Evolutionary conservation across 2,329 filamentous ascomycete genomes (phyloP).

Genomic region (Pyrenophora tritici-repentis): DNA sequence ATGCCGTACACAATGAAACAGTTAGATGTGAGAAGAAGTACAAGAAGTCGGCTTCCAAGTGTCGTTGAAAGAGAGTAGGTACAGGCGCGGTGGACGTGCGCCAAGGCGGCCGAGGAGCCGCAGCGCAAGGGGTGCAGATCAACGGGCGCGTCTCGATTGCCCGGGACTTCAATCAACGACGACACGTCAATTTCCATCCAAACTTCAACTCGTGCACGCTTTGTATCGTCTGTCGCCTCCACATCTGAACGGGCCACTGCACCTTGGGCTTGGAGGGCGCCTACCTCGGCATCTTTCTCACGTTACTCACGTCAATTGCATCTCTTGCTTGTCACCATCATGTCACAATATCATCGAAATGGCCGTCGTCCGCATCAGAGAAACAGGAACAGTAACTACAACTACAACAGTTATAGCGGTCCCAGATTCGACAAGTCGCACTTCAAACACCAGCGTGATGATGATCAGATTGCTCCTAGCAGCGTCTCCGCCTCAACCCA

Average conservation of each 20-base stretch:
- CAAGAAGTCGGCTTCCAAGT: neutral
- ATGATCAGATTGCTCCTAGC: conserved; percentile 16
- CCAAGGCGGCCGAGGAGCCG: conserved; percentile 1
- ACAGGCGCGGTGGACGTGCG: neutral
- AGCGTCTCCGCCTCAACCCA: conserved; percentile 4
- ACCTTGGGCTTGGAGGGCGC: no score
- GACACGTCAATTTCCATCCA: no score
- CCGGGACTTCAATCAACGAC: no score
- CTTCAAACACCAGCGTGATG: conserved; percentile 5
- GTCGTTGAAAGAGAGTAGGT: neutral
- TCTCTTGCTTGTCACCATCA: neutral
- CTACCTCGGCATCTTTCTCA: no score
- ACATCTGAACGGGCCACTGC: no score
- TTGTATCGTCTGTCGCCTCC: no score
- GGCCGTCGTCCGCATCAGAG: neutral
- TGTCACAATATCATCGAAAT: conserved; percentile 1
- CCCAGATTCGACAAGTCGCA: conserved; percentile 1
- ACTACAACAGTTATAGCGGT: neutral
- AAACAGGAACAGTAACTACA: neutral
- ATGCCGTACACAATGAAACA: neutral
- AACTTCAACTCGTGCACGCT: no score
- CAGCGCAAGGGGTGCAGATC: conserved; percentile 2
- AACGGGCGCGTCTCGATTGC: neutral
- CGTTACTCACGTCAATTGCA: no score
- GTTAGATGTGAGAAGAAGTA: no score